phyloP scores from a whole-genome alignment of 768 basidiomycete species.

The Phylloporus scabripes region DNA sequence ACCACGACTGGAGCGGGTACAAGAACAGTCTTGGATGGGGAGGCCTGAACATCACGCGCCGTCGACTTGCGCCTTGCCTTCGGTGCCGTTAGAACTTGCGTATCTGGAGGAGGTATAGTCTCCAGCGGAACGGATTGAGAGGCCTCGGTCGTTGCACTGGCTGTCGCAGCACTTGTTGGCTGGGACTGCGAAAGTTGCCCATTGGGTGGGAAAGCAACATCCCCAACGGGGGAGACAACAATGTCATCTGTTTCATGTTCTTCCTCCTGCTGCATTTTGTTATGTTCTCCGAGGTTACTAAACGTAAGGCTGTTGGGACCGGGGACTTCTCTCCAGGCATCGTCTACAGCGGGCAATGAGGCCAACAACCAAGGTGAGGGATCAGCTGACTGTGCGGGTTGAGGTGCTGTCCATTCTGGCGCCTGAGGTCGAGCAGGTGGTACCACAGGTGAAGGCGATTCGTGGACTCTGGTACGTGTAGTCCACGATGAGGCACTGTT shows the following conservation, averaged over 20 bases:
- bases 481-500: slow-evolving; percentile 22
- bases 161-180: slow-evolving; percentile 6
- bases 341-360: slow-evolving; percentile 41
- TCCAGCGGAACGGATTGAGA: slow-evolving; percentile 10
- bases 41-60: slow-evolving; percentile 21
- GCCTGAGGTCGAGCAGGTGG: slow-evolving; percentile 21
- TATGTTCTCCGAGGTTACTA: slow-evolving; percentile 55
- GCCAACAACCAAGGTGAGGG: slow-evolving; percentile 54
- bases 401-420: slow-evolving; percentile 36
- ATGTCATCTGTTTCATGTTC: slow-evolving; percentile 18
- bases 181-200: slow-evolving; percentile 13
- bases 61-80: slow-evolving; percentile 26
- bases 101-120: slow-evolving; percentile 8
- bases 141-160: neutral
- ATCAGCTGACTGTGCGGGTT: slow-evolving; percentile 28
- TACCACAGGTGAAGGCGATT: slow-evolving; percentile 21
- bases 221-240: slow-evolving; percentile 16
- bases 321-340: slow-evolving; percentile 41
- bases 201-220: slow-evolving; percentile 12
- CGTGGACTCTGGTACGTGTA: slow-evolving; percentile 14
- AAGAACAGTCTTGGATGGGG: slow-evolving; percentile 16
- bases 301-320: slow-evolving; percentile 50
- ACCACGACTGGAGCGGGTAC: slow-evolving; percentile 2
- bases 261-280: slow-evolving; percentile 43
- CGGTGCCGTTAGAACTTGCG: slow-evolving; percentile 20